phyloP scores from a whole-genome alignment of 2,329 filamentous ascomycete species.

The Paraconiothyrium sp. region DNA sequence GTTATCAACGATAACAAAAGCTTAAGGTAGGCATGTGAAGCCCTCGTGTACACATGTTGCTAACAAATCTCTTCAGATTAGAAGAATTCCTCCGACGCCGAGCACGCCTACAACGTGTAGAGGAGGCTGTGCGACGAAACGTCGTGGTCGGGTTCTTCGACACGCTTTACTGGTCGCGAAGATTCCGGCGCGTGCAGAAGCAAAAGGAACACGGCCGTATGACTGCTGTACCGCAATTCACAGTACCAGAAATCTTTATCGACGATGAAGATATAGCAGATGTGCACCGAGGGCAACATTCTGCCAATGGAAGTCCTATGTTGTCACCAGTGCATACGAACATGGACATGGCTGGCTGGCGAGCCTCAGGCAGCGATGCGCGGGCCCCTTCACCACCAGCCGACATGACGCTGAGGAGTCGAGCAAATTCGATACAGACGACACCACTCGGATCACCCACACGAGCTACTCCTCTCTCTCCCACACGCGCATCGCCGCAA shows the following conservation, averaged over 20 bases:
- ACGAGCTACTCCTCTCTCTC: slow-evolving; percentile 31
- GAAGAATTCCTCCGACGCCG: slow-evolving; percentile 94
- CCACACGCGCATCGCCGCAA: slow-evolving; percentile 31
- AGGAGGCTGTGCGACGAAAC: slow-evolving; percentile 90
- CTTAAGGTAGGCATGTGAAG: slow-evolving; percentile 66
- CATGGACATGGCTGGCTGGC: slow-evolving; percentile 32
- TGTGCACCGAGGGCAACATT: slow-evolving; percentile 48
- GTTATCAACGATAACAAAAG: slow-evolving; percentile 98
- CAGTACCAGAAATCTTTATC: slow-evolving; percentile 88
- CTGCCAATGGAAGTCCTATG: slow-evolving; percentile 44
- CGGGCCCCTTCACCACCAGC: slow-evolving; percentile 39
- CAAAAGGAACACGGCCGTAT: slow-evolving; percentile 77
- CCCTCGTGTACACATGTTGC: background rate
- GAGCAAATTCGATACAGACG: slow-evolving; percentile 51
- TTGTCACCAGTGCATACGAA: slow-evolving; percentile 44
- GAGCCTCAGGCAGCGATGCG: slow-evolving; percentile 37
- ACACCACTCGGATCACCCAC: slow-evolving; percentile 48
- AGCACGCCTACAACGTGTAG: slow-evolving; percentile 88
- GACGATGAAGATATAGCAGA: slow-evolving; percentile 74
- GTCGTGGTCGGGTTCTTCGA: slow-evolving; percentile 96
- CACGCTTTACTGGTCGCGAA: slow-evolving; percentile 86
- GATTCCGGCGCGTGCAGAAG: slow-evolving; percentile 80
- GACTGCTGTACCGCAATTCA: slow-evolving; percentile 79
- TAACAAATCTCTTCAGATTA: slow-evolving; percentile 63
- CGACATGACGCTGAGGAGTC: slow-evolving; percentile 44